phyloP scores from a whole-genome alignment of 139 green algal species.

The Penium margaritaceum region DNA sequence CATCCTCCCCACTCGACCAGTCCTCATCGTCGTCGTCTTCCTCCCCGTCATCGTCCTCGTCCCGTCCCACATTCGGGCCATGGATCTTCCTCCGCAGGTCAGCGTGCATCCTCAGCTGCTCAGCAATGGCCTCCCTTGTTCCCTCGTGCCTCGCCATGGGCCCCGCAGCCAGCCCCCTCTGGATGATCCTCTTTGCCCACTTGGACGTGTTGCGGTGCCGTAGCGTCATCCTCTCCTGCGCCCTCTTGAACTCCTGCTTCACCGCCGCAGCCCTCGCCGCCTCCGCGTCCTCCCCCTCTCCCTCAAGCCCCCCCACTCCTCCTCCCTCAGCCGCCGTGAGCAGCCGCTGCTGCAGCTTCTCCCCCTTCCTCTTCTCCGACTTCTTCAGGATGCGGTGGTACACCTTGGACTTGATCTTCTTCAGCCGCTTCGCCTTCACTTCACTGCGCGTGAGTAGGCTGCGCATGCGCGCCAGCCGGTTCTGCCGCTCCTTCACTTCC shows the following conservation, averaged over 20 bases:
- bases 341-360: too few species aligned
- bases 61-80: background rate
- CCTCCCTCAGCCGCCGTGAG: too few species aligned
- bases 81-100: conserved; percentile 63
- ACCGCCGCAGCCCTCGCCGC: conserved; percentile 13
- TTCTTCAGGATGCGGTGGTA: conserved; percentile 49
- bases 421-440: conserved; percentile 73
- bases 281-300: conserved; percentile 22
- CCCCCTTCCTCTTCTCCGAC: conserved; percentile 26
- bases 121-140: conserved; percentile 59
- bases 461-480: conserved; percentile 51
- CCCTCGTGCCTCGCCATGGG: background rate
- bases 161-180: conserved; percentile 47
- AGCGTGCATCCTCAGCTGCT: conserved; percentile 79
- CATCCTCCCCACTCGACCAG: background rate
- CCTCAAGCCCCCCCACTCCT: too few species aligned
- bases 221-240: conserved; percentile 81
- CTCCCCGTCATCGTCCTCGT: background rate
- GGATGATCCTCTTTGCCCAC: conserved; percentile 78
- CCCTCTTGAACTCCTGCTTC: conserved; percentile 37
- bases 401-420: conserved; percentile 78
- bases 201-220: conserved; percentile 82
- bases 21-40: background rate
- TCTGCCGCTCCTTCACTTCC: conserved; percentile 53
- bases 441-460: conserved; percentile 83